Evolutionary conservation across 805 yeast species (phyloP), one percentile per base, ranked within the genome.

Genomic region (Metschnikowia lochheadii): DNA sequence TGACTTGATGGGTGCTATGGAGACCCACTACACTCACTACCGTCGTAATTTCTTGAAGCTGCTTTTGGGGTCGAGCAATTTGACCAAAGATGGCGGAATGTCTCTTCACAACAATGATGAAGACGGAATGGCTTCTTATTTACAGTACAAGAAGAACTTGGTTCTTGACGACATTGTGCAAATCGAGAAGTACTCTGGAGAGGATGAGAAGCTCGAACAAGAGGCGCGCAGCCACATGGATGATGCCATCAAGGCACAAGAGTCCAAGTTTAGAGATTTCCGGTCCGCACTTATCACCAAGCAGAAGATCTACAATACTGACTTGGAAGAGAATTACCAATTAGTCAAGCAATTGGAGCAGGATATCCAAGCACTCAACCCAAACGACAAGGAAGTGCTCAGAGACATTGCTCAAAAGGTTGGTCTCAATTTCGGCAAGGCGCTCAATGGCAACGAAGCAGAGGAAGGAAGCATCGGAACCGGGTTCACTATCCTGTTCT

Each of bases 1-100:
- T 45, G 96, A 90, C 61, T 77, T 91, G 56, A 82, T 89, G 38
- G 63, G 72, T n/a, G 76, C 89, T 6, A 88, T 96, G 6, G 92
- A 89, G 58, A 73, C 75, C n/a, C 81, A 86, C 63, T 89, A 85
- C 68, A 95, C 86, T 58, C 75, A 74, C 33, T 89, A 81, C 68
- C 79, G 96, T 41, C 63, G 72, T 18, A 75, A 75, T 42, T 79
- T 85, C 60, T 72, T 87, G 69, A 73, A 69, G 47, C 72, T 79
- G 10, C 72, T 87, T 50, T 61, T 65, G 59, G 59, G 62, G 59
- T 53, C 62, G 56, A 26, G 13, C 40, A 54, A 20, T 26, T 37
- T 23, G 47, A 32, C 34, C 20, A 46, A 40, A 29, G 51, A 50
- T 13, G 51, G 50, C 21, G 33, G 21, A 2, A 17, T 44, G 11